Conservation (phyloP, 1,284 basidiomycete species). For the Boletus holoroseus region DNA sequence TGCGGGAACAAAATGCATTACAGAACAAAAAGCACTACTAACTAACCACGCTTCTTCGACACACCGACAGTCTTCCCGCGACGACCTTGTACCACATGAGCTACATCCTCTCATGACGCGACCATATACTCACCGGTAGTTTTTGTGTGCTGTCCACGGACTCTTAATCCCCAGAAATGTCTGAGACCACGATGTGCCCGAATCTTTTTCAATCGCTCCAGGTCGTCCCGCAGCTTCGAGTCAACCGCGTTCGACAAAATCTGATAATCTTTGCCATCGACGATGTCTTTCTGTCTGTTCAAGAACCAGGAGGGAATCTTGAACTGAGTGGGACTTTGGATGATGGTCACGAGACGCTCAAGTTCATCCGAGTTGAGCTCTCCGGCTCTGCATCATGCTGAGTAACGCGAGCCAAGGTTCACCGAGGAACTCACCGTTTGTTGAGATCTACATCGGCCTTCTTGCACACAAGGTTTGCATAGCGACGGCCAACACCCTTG, state of each 20-base stretch:
- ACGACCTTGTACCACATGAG: constrained; percentile 50
- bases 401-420: neutral
- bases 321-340: constrained; percentile 99
- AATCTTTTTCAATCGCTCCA: constrained; percentile 99
- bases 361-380: constrained; percentile 97
- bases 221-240: constrained; percentile 97
- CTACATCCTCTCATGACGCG: neutral
- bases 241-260: constrained; percentile 97
- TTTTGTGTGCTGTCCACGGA: constrained; percentile 98
- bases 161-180: constrained; percentile 95
- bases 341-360: constrained; percentile 98
- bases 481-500: constrained; percentile 99
- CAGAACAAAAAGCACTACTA: constrained; percentile 1
- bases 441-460: constrained; percentile 99
- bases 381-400: constrained; percentile 58
- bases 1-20: constrained; percentile 6
- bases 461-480: constrained; percentile 99
- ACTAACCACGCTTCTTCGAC: constrained; percentile 85
- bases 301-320: constrained; percentile 99
- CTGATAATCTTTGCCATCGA: constrained; percentile 96
- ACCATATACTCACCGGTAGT: constrained; percentile 72
- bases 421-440: constrained; percentile 78
- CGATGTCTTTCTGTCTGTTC: constrained; percentile 98
- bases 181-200: constrained; percentile 96
- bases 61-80: constrained; percentile 91